Evolutionary conservation across 1,284 basidiomycete genomes (phyloP), one percentile per base, ranked within the genome.

Genomic region (Cryptococcus jaspeensis): DNA sequence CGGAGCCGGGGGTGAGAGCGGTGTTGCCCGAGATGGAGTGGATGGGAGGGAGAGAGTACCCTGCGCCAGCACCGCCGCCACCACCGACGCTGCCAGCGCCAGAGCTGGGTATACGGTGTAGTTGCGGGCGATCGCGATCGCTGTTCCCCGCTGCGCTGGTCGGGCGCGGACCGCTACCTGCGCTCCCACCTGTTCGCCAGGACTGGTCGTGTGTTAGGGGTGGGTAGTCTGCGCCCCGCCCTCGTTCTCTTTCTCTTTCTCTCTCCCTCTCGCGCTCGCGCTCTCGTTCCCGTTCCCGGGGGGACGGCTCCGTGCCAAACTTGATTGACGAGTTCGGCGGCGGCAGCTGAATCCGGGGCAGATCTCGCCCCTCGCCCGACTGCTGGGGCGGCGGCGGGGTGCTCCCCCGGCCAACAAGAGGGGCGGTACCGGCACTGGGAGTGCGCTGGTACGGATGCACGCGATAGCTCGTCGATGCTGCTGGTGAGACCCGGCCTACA

Each of bases 291-390:
- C 43, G 28, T 9, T 28, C 45, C 45, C 41, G 9, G 44, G 55
- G 15, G 52, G 50, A 11, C 32, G 44, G 22, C 48, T 41, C 42
- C 20, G 43, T 39, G 48, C 8, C 28, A 12, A 56, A 52, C 22
- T 50, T 57, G 16, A 57, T 43, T 2, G 58, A 35, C 13, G 52
- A 52, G 43, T 44, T 56, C 4, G 56, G 59, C 15, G 56, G 55
- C 16, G 61, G 61, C 18, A 63, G 42, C 20, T 58, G 59, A 4
- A 63, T 58, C 11, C 59, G 52, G 13, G 58, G 61, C 40, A 53
- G 39, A 41, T 36, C 28, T 4, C 28, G 32, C 25, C 42, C 22
- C n/a, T n/a, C n/a, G 13, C 43, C 50, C 25, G 41, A 47, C 23
- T 52, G 46, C n/a, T 51, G 25, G n/a, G 40, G 20, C 20, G 22